Base-by-base conservation (phyloP, 768 basidiomycete genomes). In the Leucocoprinus sp. region DNA sequence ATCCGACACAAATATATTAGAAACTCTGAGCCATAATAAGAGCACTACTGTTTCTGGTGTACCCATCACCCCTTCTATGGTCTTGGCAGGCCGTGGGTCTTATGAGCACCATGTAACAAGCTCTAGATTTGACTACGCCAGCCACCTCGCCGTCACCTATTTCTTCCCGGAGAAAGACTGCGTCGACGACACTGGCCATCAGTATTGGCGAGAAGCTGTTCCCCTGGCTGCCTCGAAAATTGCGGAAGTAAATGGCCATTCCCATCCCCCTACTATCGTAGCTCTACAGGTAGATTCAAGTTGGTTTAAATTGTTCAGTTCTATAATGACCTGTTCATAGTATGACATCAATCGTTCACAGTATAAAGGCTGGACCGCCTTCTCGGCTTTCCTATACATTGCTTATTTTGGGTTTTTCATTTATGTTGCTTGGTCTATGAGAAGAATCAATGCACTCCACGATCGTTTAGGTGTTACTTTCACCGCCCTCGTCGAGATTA, bases 401-500 rank as follows among this genome's bases (percentile, higher is more conserved):
- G 82, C 88, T 15, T 95, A 95, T 63, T 64, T 77, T 18, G 71
- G 78, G 27, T 87, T 93, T 58, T 72, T 80, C 51, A 70, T 73
- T 7, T 90, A 89, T 53, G 87, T 91, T 49, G 76, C 71, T 29
- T 79, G 80, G 66, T 82, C 82, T 33, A 75, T 92, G 64, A 73
- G 80, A 45, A 72, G 76, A 35, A 86, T 90, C 77, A 73, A 80
- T 49, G 82, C 82, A 9, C 85, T 96, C 8, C 95, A 99, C 64
- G 93, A 89, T 4, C 79, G 89, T 35, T 72, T 90, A 43, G 95
- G 95, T 62, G 67, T 99, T 24, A 87, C 90, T 1, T 87, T 97
- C 60, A 97, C 95, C 2, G 95, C 92, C 9, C 69, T 93, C 22
- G 84, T 95, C 17, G 92, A 97, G 64, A 82, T 97, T 34, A 69